phyloP scores from a whole-genome alignment of 306 rosid species.

The Dalbergia oliveri region DNA sequence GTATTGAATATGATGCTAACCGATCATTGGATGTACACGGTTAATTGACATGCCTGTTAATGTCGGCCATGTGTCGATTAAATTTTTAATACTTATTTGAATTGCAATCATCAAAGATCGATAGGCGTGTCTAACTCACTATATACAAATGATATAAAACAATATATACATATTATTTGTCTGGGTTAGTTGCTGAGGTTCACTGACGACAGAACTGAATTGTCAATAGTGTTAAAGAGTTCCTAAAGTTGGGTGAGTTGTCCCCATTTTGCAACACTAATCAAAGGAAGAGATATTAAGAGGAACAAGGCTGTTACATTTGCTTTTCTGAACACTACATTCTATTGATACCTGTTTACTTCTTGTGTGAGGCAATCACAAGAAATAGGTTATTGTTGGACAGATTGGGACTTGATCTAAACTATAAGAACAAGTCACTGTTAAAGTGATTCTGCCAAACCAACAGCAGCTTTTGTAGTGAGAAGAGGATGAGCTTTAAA shows the following conservation, averaged over 20 bases:
- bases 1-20: too few relatives aligned
- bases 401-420: not conserved
- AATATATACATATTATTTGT: not conserved
- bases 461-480: constrained; percentile 5
- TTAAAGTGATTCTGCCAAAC: constrained; percentile 3
- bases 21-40: too few relatives aligned
- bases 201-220: not conserved
- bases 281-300: constrained; percentile 2
- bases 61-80: too few relatives aligned
- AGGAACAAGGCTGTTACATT: constrained; percentile 25
- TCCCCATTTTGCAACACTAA: constrained; percentile 25
- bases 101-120: too few relatives aligned
- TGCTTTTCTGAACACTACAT: constrained; percentile 36
- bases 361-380: constrained; percentile 14
- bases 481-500: not conserved
- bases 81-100: too few relatives aligned
- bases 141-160: too few relatives aligned
- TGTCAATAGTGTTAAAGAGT: not conserved
- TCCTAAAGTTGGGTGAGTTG: constrained; percentile 4
- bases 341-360: constrained; percentile 7
- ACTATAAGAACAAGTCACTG: not conserved
- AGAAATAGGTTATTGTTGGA: not conserved
- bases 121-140: too few relatives aligned
- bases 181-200: constrained; percentile 12
- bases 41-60: too few relatives aligned